Evolutionary conservation across 352 stramenopile species (phyloP).

Genomic region (Thraustotheca clavata): DNA sequence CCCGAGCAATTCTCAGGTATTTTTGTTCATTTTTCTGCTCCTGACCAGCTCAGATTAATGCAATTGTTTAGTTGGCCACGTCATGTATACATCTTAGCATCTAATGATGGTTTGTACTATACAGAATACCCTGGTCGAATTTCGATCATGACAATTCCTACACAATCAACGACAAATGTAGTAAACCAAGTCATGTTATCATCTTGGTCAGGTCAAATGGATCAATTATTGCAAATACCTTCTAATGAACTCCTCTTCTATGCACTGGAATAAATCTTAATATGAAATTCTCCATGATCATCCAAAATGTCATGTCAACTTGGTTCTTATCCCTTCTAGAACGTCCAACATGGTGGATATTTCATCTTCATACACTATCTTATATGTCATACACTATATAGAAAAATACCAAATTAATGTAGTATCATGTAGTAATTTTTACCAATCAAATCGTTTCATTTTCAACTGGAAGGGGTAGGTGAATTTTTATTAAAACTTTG

Average conservation of each 20-base stretch:
- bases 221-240: not conserved
- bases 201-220: not conserved
- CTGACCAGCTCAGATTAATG: not conserved
- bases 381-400: no score
- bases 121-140: slow-evolving; percentile 19
- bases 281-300: no score
- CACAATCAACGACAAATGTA: not conserved
- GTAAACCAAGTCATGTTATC: not conserved
- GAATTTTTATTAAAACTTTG: not conserved
- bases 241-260: not conserved
- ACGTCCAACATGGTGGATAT: no score
- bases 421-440: no score
- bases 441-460: not conserved
- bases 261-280: not conserved
- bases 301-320: no score
- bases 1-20: not conserved
- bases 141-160: not conserved
- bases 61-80: slow-evolving; percentile 12
- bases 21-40: not conserved
- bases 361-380: no score
- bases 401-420: no score
- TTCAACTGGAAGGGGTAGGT: not conserved
- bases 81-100: not conserved
- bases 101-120: not conserved
- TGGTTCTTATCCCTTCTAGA: no score